Percentiles rank a stretch among this genome's conserved stretches.
These are phyloP conservation scores for Ilyonectria mors-panacis DNA, from an alignment of 2,329 filamentous ascomycete genomes.

Conservation along the genomic window DNA sequence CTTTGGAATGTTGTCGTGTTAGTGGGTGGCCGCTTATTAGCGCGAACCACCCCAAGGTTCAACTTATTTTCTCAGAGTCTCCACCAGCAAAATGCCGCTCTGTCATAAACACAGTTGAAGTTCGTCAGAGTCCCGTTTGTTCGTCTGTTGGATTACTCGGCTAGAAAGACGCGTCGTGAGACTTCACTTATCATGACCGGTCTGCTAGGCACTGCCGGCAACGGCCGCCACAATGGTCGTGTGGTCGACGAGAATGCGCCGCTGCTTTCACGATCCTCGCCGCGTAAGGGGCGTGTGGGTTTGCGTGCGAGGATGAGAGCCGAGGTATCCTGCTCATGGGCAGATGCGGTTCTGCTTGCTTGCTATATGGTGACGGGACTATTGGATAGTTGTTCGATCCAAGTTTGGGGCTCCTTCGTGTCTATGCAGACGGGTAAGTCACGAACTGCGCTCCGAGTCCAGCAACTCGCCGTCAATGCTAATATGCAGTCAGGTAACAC, in stretches of 20 bases:
- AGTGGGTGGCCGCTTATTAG: background rate
- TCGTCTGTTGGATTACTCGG: too few species aligned
- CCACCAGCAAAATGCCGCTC: background rate
- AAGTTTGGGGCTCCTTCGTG: conserved; percentile 85
- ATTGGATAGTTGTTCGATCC: conserved; percentile 81
- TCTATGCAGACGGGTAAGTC: conserved; percentile 84
- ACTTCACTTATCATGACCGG: background rate
- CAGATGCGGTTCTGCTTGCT: conserved; percentile 77
- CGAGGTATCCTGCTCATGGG: conserved; percentile 64
- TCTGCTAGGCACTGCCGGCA: background rate
- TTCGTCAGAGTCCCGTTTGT: background rate
- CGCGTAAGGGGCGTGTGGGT: background rate
- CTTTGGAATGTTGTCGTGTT: background rate
- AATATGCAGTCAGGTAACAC: conserved; percentile 72
- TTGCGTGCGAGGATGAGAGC: conserved; percentile 30
- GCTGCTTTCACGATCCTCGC: conserved; percentile 21
- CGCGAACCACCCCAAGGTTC: background rate
- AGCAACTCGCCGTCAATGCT: background rate
- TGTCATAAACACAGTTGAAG: background rate
- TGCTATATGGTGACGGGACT: conserved; percentile 85
- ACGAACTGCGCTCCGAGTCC: background rate
- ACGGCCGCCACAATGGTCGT: background rate
- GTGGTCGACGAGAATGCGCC: conserved; percentile 41
- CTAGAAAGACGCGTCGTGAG: background rate
- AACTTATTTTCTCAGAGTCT: background rate